Evolutionary conservation across 1,284 basidiomycete species (phyloP).

Genomic region (Cryptococcus amylolentus): DNA sequence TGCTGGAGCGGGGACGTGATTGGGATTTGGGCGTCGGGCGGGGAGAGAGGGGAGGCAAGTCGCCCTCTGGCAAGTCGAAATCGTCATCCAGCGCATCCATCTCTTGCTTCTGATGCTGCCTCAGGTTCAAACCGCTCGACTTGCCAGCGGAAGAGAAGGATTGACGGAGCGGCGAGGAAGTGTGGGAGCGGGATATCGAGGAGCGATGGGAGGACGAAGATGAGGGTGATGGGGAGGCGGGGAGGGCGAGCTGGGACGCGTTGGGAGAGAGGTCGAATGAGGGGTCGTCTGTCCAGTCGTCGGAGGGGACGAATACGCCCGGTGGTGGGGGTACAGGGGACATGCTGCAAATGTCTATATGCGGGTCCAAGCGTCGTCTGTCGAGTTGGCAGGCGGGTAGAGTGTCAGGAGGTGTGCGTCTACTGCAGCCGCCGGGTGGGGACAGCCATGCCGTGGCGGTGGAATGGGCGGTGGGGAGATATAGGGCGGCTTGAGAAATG

Average conservation of each 20-base stretch:
- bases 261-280: constrained; percentile 34
- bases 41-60: background rate
- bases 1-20: constrained; percentile 7
- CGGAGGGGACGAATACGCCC: constrained; percentile 23
- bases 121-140: constrained; percentile 9
- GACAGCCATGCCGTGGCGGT: no score
- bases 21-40: background rate
- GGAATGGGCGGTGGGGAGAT: no score
- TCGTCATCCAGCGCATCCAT: constrained; percentile 21
- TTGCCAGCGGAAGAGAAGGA: constrained; percentile 8
- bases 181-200: constrained; percentile 11
- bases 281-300: constrained; percentile 43
- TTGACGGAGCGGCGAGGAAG: constrained; percentile 29
- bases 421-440: no score
- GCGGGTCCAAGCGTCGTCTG: no score
- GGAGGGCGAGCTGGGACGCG: constrained; percentile 16
- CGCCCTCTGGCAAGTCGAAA: constrained; percentile 19
- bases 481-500: no score
- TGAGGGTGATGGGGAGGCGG: constrained; percentile 14
- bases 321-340: constrained; percentile 27
- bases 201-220: constrained; percentile 17
- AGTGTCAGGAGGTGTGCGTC: no score
- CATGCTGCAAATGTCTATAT: constrained; percentile 4
- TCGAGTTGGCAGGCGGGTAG: no score
- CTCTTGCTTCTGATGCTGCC: constrained; percentile 6